Evolutionary conservation across 2,329 filamentous ascomycete species (phyloP), one percentile per base, ranked within the genome.

Genomic region (Ampelomyces quisqualis): DNA sequence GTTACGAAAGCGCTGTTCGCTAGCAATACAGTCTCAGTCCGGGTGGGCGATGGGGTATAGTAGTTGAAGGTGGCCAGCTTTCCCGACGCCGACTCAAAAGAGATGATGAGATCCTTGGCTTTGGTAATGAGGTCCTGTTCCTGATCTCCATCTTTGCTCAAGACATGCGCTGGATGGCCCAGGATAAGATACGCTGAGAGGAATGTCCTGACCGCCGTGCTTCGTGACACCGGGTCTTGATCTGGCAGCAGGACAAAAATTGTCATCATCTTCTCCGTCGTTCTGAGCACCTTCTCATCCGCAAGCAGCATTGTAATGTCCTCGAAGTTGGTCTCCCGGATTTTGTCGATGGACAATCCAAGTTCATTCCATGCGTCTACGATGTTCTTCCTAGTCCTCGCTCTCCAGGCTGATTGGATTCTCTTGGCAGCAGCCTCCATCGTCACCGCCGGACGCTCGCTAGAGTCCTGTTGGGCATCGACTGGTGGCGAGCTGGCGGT

Each of bases 101-200:
- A 81, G 38, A 87, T 83, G 19, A 91, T 74, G 21, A 91, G 71
- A 62, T 91, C 87, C 49, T 84, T 81, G 18, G 87, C 86, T 65
- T 90, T 90, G 40, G 78, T 79, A 21, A 91, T 85, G 40, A 93
- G 76, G 57, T 88, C 85, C 70, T 82, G 78, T 62, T 82, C 80
- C 62, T 80, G 78, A 43, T 81, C 76, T 34, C 84, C 82, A 60
- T 88, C 87, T 63, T 82, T 86, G 66, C 80, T 87, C 22, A 93
- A 77, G 1, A 91, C 86, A 53, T 88, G 82, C 1, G 82, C 81
- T 1, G 88, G 87, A 63, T 91, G 88, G 1, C 85, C 86, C 18
- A 90, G 72, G 46, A 91, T 90, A 38, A 93, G 74, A 62, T 86
- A 91, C 4, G 88, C 85, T 60, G 86, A 89, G 40, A 93, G 70